Base-by-base conservation (phyloP, 1,284 basidiomycete species). In the Puccinia polysora region DNA sequence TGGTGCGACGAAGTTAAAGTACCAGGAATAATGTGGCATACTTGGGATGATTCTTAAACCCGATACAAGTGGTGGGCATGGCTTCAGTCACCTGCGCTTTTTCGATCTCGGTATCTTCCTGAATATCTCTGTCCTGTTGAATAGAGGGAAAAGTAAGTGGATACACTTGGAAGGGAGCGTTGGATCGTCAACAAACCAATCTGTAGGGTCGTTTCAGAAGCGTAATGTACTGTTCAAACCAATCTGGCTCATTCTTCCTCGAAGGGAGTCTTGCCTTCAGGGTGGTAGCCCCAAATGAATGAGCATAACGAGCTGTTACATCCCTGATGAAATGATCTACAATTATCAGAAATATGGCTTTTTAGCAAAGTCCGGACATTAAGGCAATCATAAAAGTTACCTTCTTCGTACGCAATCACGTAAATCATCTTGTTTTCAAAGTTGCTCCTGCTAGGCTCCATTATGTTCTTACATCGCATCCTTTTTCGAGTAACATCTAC, bases 31-130 rank as follows among this genome's bases (percentile, higher is more conserved):
- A 28, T 1, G 34, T 23, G 36, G 8, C 56, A 49, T 49, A 70
- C 67, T 97, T 80, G 1, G 95, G 91, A 80, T 99, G 95, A 77
- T 93, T 89, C 80, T 98, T 97, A 85, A 97, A 98, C 0, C 91
- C 94, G 28, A 83, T 84, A 75, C 97, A 85, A 34, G 90, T 89
- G 12, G 87, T 88, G 0, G 95, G 95, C 91, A 99, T 96, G n/a
- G 89, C 90, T 80, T 97, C 95, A 32, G 85, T 86, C 75, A 89
- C 82, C 77, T 91, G 88, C 73, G 86, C 86, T 0, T 83, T 84
- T 74, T 89, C 85, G 34, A 99, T 82, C 80, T 97, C 93, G n/a
- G 90, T 89, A 76, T 97, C 93, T 81, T 98, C 95, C 23, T 90
- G 80, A 75, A 95, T 90, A 79, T 98, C 95, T 65, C 95, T 86